phyloP scores from a whole-genome alignment of 2,329 filamentous ascomycete genomes.

The Claviceps maximensis region DNA sequence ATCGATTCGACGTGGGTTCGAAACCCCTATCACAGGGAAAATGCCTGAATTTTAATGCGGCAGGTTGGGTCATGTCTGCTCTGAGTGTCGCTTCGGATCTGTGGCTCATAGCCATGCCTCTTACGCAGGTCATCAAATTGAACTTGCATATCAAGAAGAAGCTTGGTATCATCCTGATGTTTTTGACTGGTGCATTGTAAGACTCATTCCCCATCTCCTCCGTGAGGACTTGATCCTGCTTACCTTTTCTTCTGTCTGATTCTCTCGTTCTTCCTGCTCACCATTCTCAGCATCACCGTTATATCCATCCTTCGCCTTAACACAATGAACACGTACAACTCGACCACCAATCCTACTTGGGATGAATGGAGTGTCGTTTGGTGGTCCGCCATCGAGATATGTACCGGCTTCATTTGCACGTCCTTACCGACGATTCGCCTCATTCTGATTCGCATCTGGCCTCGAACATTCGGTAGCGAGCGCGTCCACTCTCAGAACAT shows the following conservation, averaged over 20 bases:
- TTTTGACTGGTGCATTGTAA: slow-evolving; percentile 2
- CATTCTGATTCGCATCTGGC: slow-evolving; percentile 2
- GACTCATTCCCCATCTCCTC: background rate
- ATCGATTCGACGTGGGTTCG: slow-evolving; percentile 10
- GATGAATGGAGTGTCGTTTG: slow-evolving; percentile 1
- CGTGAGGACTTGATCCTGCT: background rate
- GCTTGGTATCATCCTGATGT: slow-evolving; percentile 4
- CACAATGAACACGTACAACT: background rate
- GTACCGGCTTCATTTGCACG: slow-evolving; percentile 3
- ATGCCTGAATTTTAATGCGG: background rate
- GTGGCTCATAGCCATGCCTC: slow-evolving; percentile 3
- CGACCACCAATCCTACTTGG: slow-evolving; percentile 2
- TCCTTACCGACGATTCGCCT: slow-evolving; percentile 1
- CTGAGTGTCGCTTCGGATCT: background rate
- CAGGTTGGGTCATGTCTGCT: background rate
- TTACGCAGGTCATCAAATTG: slow-evolving; percentile 1
- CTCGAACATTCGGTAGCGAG: background rate
- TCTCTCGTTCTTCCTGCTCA: no score
- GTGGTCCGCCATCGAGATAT: slow-evolving; percentile 4
- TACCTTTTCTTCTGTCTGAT: background rate
- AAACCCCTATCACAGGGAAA: background rate
- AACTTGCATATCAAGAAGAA: slow-evolving; percentile 4
- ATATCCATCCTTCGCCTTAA: slow-evolving; percentile 3
- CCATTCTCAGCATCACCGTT: slow-evolving; percentile 1
- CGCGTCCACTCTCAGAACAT: background rate